Conservation (phyloP, 2,329 filamentous ascomycete species). For the Xylariaceae sp. region DNA sequence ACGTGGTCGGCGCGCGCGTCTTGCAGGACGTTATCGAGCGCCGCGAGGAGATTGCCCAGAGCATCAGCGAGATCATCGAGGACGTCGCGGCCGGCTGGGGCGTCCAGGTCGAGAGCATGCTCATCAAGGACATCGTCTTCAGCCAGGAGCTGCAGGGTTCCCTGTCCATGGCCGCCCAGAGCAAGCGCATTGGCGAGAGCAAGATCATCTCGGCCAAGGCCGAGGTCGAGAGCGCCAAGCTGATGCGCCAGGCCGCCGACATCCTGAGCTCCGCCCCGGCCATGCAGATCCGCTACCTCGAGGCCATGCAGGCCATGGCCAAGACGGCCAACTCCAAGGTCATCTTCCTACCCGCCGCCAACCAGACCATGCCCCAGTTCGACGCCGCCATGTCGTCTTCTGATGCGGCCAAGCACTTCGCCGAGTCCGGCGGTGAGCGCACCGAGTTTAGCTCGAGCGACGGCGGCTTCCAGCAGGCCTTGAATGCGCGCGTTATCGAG, state of each 20-base stretch:
- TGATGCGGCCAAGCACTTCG: constrained; percentile 31
- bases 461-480: constrained; percentile 66
- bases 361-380: constrained; percentile 51
- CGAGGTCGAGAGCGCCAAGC: constrained; percentile 92
- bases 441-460: constrained; percentile 50
- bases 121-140: constrained; percentile 99
- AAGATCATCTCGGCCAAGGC: constrained; percentile 97
- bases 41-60: constrained; percentile 91
- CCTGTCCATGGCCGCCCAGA: constrained; percentile 95
- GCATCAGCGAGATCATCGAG: constrained; percentile 95
- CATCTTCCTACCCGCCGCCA: constrained; percentile 68
- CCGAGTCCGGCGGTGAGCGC: constrained; percentile 39
- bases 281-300: constrained; percentile 97
- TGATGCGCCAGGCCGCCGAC: constrained; percentile 90
- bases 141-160: constrained; percentile 91
- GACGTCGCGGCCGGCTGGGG: constrained; percentile 93
- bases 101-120: constrained; percentile 94
- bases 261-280: constrained; percentile 87
- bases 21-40: constrained; percentile 98
- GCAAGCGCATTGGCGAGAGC: constrained; percentile 95
- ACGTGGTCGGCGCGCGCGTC: constrained; percentile 91
- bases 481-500: constrained; percentile 78
- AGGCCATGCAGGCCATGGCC: constrained; percentile 98
- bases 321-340: constrained; percentile 86
- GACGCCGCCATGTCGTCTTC: constrained; percentile 40